Conservation (phyloP, 2,329 filamentous ascomycete genomes). For the Fusarium hainanense region DNA sequence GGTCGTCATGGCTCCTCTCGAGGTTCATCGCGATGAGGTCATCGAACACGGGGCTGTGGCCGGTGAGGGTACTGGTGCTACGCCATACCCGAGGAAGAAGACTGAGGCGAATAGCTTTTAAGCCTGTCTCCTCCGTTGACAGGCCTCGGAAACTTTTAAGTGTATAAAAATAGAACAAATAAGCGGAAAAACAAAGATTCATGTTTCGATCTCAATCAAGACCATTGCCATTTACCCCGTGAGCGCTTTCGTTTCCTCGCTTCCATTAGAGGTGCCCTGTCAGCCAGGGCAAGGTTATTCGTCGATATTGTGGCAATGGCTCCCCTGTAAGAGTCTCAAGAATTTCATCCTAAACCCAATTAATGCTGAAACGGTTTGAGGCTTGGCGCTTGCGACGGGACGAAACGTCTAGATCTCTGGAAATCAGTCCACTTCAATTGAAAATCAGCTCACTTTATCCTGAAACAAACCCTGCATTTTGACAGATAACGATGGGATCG, state of each 20-base stretch:
- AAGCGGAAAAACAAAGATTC: background rate
- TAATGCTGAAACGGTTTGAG: background rate
- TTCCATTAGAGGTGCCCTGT: background rate
- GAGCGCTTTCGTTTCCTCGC: background rate
- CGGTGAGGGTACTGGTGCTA: background rate
- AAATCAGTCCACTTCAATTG: background rate
- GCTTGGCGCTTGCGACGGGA: conserved; percentile 1
- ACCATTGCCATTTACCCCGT: background rate
- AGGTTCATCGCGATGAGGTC: background rate
- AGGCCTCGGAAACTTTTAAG: background rate
- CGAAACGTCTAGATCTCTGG: background rate
- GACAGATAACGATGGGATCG: background rate
- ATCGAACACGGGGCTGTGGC: background rate
- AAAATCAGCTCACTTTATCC: background rate
- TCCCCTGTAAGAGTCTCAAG: background rate
- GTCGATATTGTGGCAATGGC: background rate
- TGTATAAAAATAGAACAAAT: background rate
- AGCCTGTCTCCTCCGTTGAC: background rate
- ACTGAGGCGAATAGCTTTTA: background rate
- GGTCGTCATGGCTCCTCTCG: background rate
- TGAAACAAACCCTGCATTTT: background rate
- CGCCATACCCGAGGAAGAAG: background rate
- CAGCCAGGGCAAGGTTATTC: background rate
- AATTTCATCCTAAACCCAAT: background rate
- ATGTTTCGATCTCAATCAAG: background rate